Base-by-base conservation (phyloP, 2,329 filamentous ascomycete species). In the Aspergillus spinulosporus region DNA sequence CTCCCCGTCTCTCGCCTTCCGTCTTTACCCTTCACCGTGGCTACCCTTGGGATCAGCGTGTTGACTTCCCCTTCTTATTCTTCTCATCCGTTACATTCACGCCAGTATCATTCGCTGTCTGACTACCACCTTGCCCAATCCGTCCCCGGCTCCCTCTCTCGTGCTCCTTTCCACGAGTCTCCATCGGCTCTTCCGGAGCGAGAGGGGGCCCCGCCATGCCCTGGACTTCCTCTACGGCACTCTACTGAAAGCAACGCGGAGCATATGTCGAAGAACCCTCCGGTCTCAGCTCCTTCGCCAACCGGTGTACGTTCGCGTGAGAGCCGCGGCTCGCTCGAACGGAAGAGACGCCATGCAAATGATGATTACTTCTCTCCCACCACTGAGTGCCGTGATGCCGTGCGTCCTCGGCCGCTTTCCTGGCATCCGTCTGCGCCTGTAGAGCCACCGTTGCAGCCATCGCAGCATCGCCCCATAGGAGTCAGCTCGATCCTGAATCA, bases 401-500 rank as follows among this genome's bases (percentile, higher is more conserved):
- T 68, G 49, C 66, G 66, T 32, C 62, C 67, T 54, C 66, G 68
- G 48, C 66, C 67, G 28, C 64, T 67, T 43, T 71, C 72, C 59
- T 74, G 71, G 72, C 69, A 71, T 60, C 72, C 69, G 44, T 71
- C 71, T 54, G 66, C 64, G 3, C 69, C 69, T 7, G 66, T 71
- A 52, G 71, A 74, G 50, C 71, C 69, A n/a, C 68, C 70, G 9
- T 47, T 72, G 59, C 66, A 67, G 46, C 59, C 66, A 12, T 58
- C 64, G 5, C 65, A 66, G 43, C 66, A 69, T 43, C 70, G 73
- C 40, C 68, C 72, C 28, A 71, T 75, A 58, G 73, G 71, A 7
- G 72, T 76, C n/a, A 72, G 74, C 56, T 66, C 74, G 8, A 76
- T 76, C 54, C 59, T 76, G 58, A 76, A 76, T 47, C 72, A 70